Evolutionary conservation across 768 basidiomycete species (phyloP).

Genomic region (Calocybe cyanea): DNA sequence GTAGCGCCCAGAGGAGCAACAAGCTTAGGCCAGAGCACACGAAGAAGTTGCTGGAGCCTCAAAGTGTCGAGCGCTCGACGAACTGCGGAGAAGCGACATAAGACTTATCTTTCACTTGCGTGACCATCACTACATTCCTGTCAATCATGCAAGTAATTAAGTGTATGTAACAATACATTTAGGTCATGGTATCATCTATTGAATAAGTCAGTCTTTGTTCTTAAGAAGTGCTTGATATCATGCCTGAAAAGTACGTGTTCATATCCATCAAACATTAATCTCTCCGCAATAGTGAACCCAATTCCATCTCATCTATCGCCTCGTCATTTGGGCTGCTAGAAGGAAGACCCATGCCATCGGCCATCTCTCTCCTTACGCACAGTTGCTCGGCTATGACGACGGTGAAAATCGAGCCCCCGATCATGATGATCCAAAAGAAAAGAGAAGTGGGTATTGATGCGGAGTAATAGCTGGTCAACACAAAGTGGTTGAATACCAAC

Average conservation of each 20-base stretch:
- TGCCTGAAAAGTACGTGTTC: no score
- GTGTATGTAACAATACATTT: constrained; percentile 14
- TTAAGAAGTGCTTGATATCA: background rate
- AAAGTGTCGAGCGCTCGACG: no score
- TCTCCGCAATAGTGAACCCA: constrained; percentile 40
- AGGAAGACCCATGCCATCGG: constrained; percentile 66
- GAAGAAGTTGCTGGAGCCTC: no score
- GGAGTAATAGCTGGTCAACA: constrained; percentile 92
- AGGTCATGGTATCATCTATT: constrained; percentile 9
- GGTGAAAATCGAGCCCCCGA: constrained; percentile 65
- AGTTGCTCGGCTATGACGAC: constrained; percentile 87
- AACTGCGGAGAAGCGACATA: no score
- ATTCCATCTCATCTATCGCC: constrained; percentile 59
- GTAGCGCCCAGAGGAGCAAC: no score
- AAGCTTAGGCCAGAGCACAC: background rate
- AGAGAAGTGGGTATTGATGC: constrained; percentile 79
- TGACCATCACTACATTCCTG: no score
- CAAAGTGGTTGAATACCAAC: constrained; percentile 85
- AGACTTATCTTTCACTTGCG: no score
- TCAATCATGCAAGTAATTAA: no score
- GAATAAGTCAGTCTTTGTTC: background rate
- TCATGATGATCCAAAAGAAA: constrained; percentile 88
- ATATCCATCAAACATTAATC: constrained; percentile 35
- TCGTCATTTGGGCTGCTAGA: constrained; percentile 49
- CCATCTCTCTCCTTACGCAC: constrained; percentile 88